These are phyloP conservation scores for Sutorius australiensis DNA, from an alignment of 768 basidiomycete genomes.

Conservation along the genomic window DNA sequence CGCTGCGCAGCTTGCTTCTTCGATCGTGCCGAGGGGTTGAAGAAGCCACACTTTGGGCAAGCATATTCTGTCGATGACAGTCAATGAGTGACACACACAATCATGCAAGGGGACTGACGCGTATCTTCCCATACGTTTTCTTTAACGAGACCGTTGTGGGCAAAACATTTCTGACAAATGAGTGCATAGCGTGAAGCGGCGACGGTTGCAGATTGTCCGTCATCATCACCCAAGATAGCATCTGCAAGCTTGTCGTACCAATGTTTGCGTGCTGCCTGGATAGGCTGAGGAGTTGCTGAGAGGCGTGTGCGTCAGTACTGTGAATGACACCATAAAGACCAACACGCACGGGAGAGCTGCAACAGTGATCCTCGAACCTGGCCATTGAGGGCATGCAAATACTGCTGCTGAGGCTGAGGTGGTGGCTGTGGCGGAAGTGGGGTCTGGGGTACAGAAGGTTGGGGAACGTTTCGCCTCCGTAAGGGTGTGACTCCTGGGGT, in stretches of 20 bases:
- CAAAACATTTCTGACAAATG: conserved; percentile 84
- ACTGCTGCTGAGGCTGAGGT: conserved; percentile 11
- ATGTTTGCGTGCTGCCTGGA: conserved; percentile 57
- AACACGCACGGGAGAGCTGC: conserved; percentile 40
- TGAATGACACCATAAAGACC: neutral
- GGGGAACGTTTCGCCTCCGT: conserved; percentile 38
- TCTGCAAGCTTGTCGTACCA: conserved; percentile 91
- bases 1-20: conserved; percentile 27
- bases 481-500: conserved; percentile 35
- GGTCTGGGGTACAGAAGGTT: conserved; percentile 31
- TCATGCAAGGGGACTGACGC: conserved; percentile 49
- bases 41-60: conserved; percentile 82
- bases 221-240: conserved; percentile 79
- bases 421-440: conserved; percentile 30
- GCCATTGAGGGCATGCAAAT: conserved; percentile 21
- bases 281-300: conserved; percentile 38
- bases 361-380: conserved; percentile 26
- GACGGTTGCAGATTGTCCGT: conserved; percentile 37
- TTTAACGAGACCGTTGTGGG: conserved; percentile 85
- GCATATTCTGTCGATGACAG: conserved; percentile 58
- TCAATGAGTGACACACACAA: neutral
- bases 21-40: conserved; percentile 54
- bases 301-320: conserved; percentile 8
- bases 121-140: conserved; percentile 78
- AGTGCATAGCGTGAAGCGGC: conserved; percentile 66